Base-by-base conservation (phyloP, 805 yeast genomes). In the Pichia gijzeniarum region DNA sequence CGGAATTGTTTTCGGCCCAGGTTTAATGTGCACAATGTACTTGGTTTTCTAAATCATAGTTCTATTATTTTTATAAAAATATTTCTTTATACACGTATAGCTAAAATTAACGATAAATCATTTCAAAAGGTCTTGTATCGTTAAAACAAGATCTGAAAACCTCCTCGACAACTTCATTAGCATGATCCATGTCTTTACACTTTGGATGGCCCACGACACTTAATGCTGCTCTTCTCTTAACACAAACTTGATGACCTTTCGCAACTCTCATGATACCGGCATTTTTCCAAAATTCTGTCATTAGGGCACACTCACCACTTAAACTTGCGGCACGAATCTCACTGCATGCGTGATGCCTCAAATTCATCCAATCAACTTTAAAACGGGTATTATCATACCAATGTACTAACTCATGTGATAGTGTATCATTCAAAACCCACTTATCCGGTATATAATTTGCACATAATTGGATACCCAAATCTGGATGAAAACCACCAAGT, bases 71-170 rank as follows among this genome's bases (percentile, higher is more conserved):
- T 5, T 30, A 14, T 30, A 13, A 13, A 14, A 13, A 13, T 30
- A n/a, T 34, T 43, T 42, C 21, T 39, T 33, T 20, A n/a, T 34
- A 32, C 33, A 31, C 18, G 36, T 19, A 32, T 10, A 25, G 13
- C 7, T 18, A 36, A 14, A 5, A 18, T 60, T 65, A 84, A 49
- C 88, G 73, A 61, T 87, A 93, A 31, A 93, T 90, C 58, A 86
- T 82, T 56, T 93, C 98, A 64, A 88, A 93, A 1, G 99, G 99
- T 57, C 99, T 72, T 2, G 98, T 91, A 59, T 93, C 99, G 57
- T 81, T 82, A 61, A 89, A 93, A 62, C 99, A 93, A 39, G 91
- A 82, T 50, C 82, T 83, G 83, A 95, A 93, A 5, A 93, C 98
- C 53, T 85, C 83, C 51, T 85, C 79, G 3, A 93, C 96, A 5